A percentile compares a stretch with the other conserved stretches of the same genome.
These are phyloP conservation scores for Solanum ossicruentum DNA, from an alignment of 257 asterid species.

Conservation along the genomic window DNA sequence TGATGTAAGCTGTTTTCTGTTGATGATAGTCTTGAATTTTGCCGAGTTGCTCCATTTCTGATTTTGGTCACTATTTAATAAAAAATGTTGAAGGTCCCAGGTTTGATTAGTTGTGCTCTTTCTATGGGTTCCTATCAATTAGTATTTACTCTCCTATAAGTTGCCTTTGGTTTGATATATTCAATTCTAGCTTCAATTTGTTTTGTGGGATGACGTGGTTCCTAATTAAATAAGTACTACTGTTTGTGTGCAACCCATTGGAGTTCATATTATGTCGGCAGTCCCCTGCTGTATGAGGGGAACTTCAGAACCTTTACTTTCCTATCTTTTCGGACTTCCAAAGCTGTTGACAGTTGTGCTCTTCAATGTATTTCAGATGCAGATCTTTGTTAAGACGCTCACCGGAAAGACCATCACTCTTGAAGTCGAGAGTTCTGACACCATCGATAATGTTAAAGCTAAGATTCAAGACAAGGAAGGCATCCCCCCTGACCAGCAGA, in stretches of 20 bases:
- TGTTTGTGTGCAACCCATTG: not conserved
- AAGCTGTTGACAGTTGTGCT: not conserved
- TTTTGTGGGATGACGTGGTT: not conserved
- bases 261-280: not conserved
- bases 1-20: not conserved
- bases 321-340: not conserved
- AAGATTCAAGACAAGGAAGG: not conserved
- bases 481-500: not conserved
- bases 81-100: not conserved
- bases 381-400: not conserved
- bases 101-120: not conserved
- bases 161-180: no score
- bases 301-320: not conserved
- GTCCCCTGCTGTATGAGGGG: not conserved
- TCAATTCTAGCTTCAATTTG: not conserved
- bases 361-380: not conserved
- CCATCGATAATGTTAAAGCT: not conserved
- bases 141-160: no score
- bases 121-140: not conserved
- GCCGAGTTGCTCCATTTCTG: not conserved
- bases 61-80: not conserved
- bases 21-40: not conserved
- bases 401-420: not conserved
- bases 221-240: not conserved
- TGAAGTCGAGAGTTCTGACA: not conserved